Conservation (phyloP, 768 basidiomycete genomes). For the Albatrellus ellisii region DNA sequence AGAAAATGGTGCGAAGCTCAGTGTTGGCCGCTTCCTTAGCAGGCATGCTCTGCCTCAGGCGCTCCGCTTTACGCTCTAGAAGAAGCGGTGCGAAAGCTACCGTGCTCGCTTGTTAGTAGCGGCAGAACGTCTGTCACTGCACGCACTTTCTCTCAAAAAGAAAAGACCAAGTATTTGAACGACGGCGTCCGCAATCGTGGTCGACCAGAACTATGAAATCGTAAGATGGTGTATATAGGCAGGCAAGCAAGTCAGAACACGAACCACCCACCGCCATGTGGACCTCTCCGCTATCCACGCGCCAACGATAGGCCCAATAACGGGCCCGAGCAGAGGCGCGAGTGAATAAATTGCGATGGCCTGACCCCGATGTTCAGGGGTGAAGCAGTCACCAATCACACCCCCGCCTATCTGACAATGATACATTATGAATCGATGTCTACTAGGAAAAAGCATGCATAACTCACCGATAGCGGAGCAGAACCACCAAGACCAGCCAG, state of each 20-base stretch:
- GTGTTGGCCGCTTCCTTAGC: background rate
- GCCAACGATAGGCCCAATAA: slow-evolving; percentile 50
- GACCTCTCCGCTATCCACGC: slow-evolving; percentile 52
- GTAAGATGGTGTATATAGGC: background rate
- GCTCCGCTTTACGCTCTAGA: slow-evolving; percentile 37
- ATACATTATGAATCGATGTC: background rate
- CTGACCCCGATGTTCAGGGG: slow-evolving; percentile 46
- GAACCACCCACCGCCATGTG: slow-evolving; percentile 64
- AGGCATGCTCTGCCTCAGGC: slow-evolving; percentile 17
- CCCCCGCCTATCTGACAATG: slow-evolving; percentile 41
- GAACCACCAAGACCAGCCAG: slow-evolving; percentile 62
- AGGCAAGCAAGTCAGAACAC: background rate
- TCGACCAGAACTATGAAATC: slow-evolving; percentile 1
- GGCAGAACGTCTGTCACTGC: too few species aligned
- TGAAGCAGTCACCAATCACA: slow-evolving; percentile 51
- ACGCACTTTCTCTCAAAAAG: slow-evolving; percentile 50
- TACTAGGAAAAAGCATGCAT: too few species aligned
- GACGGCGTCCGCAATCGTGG: slow-evolving; percentile 32
- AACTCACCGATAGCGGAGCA: slow-evolving; percentile 32
- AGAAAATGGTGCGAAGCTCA: slow-evolving; percentile 32
- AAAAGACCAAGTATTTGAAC: slow-evolving; percentile 45
- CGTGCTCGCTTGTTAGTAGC: too few species aligned
- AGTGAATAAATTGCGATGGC: slow-evolving; percentile 54
- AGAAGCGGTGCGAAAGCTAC: slow-evolving; percentile 20
- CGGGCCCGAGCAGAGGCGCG: slow-evolving; percentile 54